Conservation (phyloP, 306 rosid genomes). For the Lathyrus sativus region DNA sequence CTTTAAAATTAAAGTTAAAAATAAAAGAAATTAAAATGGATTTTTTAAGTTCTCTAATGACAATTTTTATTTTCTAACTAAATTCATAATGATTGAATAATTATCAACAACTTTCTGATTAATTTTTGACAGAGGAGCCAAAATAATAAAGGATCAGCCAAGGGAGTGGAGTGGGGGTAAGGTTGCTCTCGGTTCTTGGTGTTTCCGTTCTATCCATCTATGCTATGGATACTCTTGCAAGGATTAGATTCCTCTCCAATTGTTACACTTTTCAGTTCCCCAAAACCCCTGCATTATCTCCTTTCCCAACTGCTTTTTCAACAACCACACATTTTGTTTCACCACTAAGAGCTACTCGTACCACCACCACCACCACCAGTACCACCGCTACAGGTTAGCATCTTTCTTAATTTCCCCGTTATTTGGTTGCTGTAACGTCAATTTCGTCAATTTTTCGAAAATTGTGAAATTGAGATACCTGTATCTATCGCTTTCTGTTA, state of each 20-base stretch:
- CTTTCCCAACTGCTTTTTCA: constrained; percentile 40
- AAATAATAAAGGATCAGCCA: neutral
- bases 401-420: neutral
- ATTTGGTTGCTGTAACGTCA: too few relatives aligned
- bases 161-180: neutral
- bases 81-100: too few relatives aligned
- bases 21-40: too few relatives aligned
- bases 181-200: neutral
- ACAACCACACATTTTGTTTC: constrained; percentile 35
- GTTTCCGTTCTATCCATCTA: constrained; percentile 8
- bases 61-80: too few relatives aligned
- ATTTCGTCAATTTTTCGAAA: neutral
- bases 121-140: neutral
- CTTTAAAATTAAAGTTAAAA: too few relatives aligned
- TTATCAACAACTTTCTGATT: too few relatives aligned
- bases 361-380: constrained; percentile 36
- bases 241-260: constrained; percentile 50
- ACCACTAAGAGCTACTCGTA: constrained; percentile 47
- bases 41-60: too few relatives aligned
- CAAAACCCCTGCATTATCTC: constrained; percentile 41
- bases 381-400: constrained; percentile 51
- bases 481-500: too few relatives aligned
- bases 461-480: neutral
- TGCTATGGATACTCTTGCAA: constrained; percentile 59
- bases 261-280: constrained; percentile 41